These are phyloP conservation scores for Paramecium primaurelia DNA, from an alignment of 73 alveolate species.

Conservation along the genomic window DNA sequence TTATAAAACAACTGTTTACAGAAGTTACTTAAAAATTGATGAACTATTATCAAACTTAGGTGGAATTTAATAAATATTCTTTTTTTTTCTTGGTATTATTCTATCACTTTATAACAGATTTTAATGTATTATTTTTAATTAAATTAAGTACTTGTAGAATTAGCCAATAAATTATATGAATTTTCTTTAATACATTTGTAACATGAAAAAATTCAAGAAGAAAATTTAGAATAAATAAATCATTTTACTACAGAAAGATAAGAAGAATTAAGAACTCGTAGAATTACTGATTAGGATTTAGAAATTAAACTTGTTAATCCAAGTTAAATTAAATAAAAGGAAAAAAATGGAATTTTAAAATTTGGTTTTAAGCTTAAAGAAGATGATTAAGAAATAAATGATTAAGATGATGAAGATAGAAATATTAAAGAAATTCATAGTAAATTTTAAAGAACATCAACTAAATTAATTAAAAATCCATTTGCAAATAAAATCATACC, in stretches of 20 bases:
- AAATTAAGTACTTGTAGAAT: not conserved
- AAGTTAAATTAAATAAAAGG: not conserved
- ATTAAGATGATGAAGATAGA: not conserved
- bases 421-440: not conserved
- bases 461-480: not conserved
- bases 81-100: not conserved
- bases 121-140: not conserved
- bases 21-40: not conserved
- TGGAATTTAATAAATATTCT: not conserved
- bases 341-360: not conserved
- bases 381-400: not conserved
- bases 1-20: not conserved
- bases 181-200: not conserved
- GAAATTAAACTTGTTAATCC: not conserved
- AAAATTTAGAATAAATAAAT: not conserved
- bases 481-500: not conserved
- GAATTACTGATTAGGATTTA: not conserved
- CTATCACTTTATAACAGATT: not conserved
- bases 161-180: conserved; percentile 5
- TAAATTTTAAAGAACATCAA: not conserved
- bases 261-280: not conserved
- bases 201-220: not conserved
- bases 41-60: conserved; percentile 17
- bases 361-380: not conserved
- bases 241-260: not conserved